Evolutionary conservation across 768 basidiomycete species (phyloP).

Genomic region (Xerocomus brunneocitrinus): DNA sequence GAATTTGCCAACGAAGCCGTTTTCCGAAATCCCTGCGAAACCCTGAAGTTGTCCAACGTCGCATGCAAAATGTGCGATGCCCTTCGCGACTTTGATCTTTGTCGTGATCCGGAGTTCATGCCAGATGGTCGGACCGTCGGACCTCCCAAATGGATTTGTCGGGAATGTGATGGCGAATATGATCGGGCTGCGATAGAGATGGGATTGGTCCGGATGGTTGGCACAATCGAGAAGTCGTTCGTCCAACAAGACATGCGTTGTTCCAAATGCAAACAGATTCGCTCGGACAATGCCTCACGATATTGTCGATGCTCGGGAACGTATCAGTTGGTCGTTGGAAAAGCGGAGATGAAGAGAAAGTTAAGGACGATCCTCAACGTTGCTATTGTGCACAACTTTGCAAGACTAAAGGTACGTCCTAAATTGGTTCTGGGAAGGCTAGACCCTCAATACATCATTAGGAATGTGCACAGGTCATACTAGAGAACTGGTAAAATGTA

Average conservation of each 20-base stretch:
- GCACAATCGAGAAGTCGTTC: conserved; percentile 64
- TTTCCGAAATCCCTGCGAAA: conserved; percentile 91
- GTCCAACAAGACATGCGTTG: conserved; percentile 90
- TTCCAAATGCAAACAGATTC: conserved; percentile 84
- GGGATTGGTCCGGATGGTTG: conserved; percentile 72
- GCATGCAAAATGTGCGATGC: conserved; percentile 85
- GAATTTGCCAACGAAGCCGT: conserved; percentile 83
- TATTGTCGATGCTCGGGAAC: conserved; percentile 88
- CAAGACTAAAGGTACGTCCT: conserved; percentile 56
- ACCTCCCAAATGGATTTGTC: conserved; percentile 62
- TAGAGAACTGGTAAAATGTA: conserved; percentile 34
- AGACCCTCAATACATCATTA: conserved; percentile 11
- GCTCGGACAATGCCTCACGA: conserved; percentile 79
- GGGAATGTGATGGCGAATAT: conserved; percentile 76
- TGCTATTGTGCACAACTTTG: conserved; percentile 66
- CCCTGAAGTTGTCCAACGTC: conserved; percentile 78
- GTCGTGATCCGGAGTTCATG: conserved; percentile 82
- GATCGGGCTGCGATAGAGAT: conserved; percentile 88
- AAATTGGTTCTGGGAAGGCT: background rate
- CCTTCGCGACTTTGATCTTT: conserved; percentile 91
- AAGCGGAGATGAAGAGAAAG: conserved; percentile 65
- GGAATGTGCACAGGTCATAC: conserved; percentile 38
- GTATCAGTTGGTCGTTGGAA: conserved; percentile 68
- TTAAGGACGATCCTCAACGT: conserved; percentile 82
- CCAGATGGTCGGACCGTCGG: conserved; percentile 48